Evolutionary conservation across 768 basidiomycete genomes (phyloP), one percentile per base, ranked within the genome.

Genomic region (Psilocybe tampanensis): DNA sequence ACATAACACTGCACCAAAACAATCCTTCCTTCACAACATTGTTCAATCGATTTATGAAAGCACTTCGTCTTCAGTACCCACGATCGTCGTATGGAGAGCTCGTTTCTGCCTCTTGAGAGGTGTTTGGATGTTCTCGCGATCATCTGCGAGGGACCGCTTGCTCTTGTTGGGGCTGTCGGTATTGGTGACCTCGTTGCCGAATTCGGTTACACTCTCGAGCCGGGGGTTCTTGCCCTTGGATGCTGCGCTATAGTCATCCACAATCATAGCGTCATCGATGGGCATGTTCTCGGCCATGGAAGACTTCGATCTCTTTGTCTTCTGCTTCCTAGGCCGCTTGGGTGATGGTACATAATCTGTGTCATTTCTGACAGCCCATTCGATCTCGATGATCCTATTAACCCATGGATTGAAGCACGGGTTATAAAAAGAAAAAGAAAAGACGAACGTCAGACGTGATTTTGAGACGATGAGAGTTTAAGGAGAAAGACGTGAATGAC

Each of bases 311-410:
- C 66, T 68, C 66, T 68, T 70, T 60, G 69, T 68, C 67, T 72
- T 75, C 57, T 62, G 64, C 68, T 73, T 76, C 70, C 66, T 71
- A 8, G 69, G 62, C 34, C 71, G 81, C 72, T 80, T 86, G 29
- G 83, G 79, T 18, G 80, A 77, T n/a, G 87, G 84, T 24, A 85
- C 74, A 57, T 86, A 88, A 48, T 79, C 74, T 60, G 72, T 79
- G 57, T 80, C 74, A 62, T 90, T 81, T 72, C 84, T 84, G 68
- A 88, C 82, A 1, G 89, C 80, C 86, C 84, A 89, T 70, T 91
- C 89, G 66, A 92, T 86, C 72, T 91, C 89, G 72, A 91, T 84
- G 69, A 92, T 90, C 78, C 89, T 92, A 70, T 65, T n/a, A 29
- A 63, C 63, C 67, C 70, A 70, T 69, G 70, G 62, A 60, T 58